A percentile compares a stretch with the other conserved stretches of the same genome.
Conservation (phyloP, 176 grass and related monocot genomes). For the Eremochloa ophiuroides region DNA sequence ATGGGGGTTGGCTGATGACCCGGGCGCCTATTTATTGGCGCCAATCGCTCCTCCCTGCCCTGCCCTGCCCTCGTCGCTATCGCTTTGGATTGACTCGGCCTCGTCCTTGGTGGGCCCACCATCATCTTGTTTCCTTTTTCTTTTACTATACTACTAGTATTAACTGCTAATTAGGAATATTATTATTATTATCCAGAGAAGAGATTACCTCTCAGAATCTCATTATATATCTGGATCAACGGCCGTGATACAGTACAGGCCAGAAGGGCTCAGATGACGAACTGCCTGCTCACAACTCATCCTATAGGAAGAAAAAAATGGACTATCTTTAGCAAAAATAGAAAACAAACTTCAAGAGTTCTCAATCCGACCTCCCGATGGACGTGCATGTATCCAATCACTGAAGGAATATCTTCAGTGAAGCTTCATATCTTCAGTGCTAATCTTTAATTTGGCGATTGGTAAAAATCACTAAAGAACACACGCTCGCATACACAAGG, state of each 20-base stretch:
- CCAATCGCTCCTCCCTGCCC: neutral
- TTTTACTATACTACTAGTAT: neutral
- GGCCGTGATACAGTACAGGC: neutral
- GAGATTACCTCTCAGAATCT: neutral
- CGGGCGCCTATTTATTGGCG: conserved; percentile 53
- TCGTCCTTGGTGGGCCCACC: neutral
- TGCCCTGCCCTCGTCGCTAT: conserved; percentile 1
- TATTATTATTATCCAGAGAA: neutral
- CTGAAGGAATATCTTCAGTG: too few species aligned
- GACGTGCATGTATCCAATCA: too few species aligned
- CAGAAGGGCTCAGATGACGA: neutral
- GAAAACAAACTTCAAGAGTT: too few species aligned
- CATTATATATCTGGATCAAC: neutral
- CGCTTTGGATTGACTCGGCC: conserved; percentile 41
- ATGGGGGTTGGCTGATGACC: conserved; percentile 20
- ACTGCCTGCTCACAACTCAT: neutral
- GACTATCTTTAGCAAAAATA: too few species aligned
- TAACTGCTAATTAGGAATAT: neutral
- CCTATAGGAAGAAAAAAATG: too few species aligned
- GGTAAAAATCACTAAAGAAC: too few species aligned
- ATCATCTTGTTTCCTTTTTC: neutral
- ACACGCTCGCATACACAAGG: too few species aligned
- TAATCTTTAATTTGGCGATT: too few species aligned
- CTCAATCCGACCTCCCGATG: too few species aligned
- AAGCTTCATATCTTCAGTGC: too few species aligned